Base-by-base conservation (phyloP, 2,329 filamentous ascomycete genomes). In the Coniochaeta sp. region DNA sequence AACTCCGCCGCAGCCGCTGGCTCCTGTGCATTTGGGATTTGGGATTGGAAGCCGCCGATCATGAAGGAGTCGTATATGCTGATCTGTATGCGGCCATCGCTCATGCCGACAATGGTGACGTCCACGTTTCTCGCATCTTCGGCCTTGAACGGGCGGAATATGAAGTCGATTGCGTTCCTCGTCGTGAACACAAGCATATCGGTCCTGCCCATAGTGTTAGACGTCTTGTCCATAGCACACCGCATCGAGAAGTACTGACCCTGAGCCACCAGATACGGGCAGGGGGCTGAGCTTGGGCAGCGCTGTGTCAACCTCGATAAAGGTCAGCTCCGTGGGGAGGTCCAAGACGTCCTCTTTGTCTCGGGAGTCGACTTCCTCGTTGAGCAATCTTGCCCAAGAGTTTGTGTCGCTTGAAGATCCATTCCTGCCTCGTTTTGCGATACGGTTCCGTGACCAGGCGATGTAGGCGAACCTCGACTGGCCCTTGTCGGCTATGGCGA, bases 51-150 rank as follows among this genome's bases (percentile, higher is more conserved):
- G 12, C 70, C 77, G 3, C 90, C 89, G 53, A 95, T 85, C 54
- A 87, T 78, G 60, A 95, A 89, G 6, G 87, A 91, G 65, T 95
- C 87, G 65, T 92, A 92, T 47, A 95, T 89, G 58, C 84, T 89
- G 16, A 95, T 73, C 63, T 92, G 86, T 12, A 95, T 74, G 16
- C 74, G 77, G 8, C 87, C 87, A 56, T 89, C 79, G 52, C 80
- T 78, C 4, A 85, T 87, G 4, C 87, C 88, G 2, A 88, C 79
- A 5, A 92, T 72, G 71, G 95, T 83, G 57, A 92, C 81, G 65
- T 92, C 87, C 42, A 94, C 84, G n/a, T 82, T 78, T 56, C 90
- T 83, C 56, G 84, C 83, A 49, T 88, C 82, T 50, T 81, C 79
- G 31, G 81, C 76, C 53, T 81, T 77, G 28, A 78, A 74, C 0